Base-by-base conservation (phyloP, 139 green algal genomes). In the Coccomyxa sp. region DNA sequence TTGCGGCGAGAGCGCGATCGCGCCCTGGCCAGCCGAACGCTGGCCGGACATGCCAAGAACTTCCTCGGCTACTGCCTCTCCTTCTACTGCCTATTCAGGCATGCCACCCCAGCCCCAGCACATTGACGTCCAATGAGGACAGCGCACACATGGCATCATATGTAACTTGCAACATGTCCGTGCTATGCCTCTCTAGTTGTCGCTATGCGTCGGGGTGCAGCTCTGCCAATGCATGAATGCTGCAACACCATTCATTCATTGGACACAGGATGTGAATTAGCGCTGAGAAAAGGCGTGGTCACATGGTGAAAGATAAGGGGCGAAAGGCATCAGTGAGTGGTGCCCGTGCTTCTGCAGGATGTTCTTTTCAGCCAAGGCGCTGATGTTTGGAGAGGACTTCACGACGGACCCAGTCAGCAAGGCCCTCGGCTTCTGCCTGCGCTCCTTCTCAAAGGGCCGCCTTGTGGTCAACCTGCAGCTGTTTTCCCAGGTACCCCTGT, bases 341-440 rank as follows among this genome's bases (percentile, higher is more conserved):
- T 7, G 38, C 38, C 3, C 38, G 7, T 21, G 23, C 68, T 16
- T n/a, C 14, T 83, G 71, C 89, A 92, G 94, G 74, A 95, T 98
- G 90, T 90, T 92, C 75, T 87, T 89, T 13, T 91, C 86, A 58
- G 12, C 89, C 17, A 92, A 91, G 86, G 89, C 90, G 15, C 89
- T 97, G n/a, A 82, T 96, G 23, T 90, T 94, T 77, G 95, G 95
- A 0, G 95, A 98, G 83, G 92, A 97, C 88, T 88, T 94, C 58
- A 86, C 77, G 27, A 90, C 85, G 57, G 94, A 98, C 83, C 94
- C 94, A 15, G 93, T 95, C 45, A 90, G 80, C 87, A 86, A 80
- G 76, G 85, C 71, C 9, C 75, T 98, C 15, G 88, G 90, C 66
- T 85, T 96, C 17, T 85, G 80, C 32, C 84, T 97, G 79, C 84